Evolutionary conservation across 2,329 filamentous ascomycete genomes (phyloP), one percentile per base, ranked within the genome.

Genomic region (Ceratocystis variospora): DNA sequence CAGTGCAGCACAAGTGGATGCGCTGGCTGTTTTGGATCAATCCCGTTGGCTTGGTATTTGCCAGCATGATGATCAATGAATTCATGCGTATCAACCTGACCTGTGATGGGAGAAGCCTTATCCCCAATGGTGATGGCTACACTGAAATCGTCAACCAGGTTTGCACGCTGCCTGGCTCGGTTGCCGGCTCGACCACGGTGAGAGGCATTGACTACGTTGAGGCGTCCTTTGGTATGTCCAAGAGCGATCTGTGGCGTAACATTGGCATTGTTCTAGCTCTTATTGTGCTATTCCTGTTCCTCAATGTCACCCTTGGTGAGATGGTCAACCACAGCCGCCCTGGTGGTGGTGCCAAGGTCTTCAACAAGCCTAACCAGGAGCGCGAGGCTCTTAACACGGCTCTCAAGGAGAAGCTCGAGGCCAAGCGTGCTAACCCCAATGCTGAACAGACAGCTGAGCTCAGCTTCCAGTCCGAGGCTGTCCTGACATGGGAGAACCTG

Each of bases 401-500:
- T 31, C 79, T 91, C 1, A 71, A 77, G 8, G 77, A 79, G 65
- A 88, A 87, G 75, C 80, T 80, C 19, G 80, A 85, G 3, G 78
- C 79, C 63, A 81, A 81, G 48, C 79, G 81, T 61, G 76, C 76
- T 70, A 77, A 62, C 61, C 67, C 67, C n/a, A 5, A 25, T n/a
- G 64, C 61, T n/a, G 77, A 79, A 17, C 73, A 77, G 7, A 76
- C 76, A 0, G 75, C 78, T 3, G 78, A 83, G n/a, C 75, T 86
- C 44, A 81, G 75, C 48, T 83, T 86, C 67, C 76, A 79, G 2
- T 86, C 84, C 0, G 80, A 81, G 70, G 83, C 85, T 45, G 79
- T 90, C n/a, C 80, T 96, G 68, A 96, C 91, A 0, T 96, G 90
- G 88, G 88, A 93, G 73, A 80, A 88, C 69, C 84, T 96, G 68